Percentiles rank a stretch among this genome's conserved stretches.
These are phyloP conservation scores for Nicotiana otophora DNA, from an alignment of 257 asterid genomes.

Conservation along the genomic window DNA sequence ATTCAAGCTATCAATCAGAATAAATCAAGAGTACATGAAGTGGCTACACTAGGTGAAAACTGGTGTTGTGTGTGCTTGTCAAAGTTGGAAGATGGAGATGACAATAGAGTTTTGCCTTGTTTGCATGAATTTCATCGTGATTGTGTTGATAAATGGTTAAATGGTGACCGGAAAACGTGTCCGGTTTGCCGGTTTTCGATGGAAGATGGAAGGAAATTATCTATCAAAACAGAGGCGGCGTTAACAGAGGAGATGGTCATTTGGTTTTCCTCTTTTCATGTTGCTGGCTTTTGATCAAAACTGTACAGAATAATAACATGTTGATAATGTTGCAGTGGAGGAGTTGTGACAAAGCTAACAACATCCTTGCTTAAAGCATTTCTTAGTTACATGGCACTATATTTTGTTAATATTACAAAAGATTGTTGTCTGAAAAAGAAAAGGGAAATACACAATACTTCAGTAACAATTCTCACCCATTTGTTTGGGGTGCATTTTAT, in stretches of 20 bases:
- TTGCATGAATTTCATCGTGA: conserved; percentile 33
- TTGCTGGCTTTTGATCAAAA: conserved; percentile 30
- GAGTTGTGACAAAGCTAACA: too few relatives aligned
- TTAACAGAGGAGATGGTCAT: conserved; percentile 32
- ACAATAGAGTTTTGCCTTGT: conserved; percentile 26
- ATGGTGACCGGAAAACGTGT: conserved; percentile 24
- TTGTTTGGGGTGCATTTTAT: background rate
- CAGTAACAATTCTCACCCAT: background rate
- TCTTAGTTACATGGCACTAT: background rate
- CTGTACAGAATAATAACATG: background rate
- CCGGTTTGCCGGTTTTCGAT: conserved; percentile 32
- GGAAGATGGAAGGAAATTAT: conserved; percentile 12
- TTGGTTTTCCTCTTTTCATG: conserved; percentile 48
- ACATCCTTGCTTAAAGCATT: background rate
- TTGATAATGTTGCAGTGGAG: background rate
- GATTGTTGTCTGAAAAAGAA: background rate
- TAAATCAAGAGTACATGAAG: conserved; percentile 13
- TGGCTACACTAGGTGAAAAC: background rate
- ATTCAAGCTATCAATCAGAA: background rate
- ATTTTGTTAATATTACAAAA: background rate
- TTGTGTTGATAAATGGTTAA: conserved; percentile 32
- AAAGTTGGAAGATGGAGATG: conserved; percentile 20
- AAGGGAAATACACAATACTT: background rate
- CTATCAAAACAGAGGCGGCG: conserved; percentile 10
- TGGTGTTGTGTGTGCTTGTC: conserved; percentile 38